Base-by-base conservation (phyloP, 2,329 filamentous ascomycete species). In the Colletotrichum gloeosporioides region DNA sequence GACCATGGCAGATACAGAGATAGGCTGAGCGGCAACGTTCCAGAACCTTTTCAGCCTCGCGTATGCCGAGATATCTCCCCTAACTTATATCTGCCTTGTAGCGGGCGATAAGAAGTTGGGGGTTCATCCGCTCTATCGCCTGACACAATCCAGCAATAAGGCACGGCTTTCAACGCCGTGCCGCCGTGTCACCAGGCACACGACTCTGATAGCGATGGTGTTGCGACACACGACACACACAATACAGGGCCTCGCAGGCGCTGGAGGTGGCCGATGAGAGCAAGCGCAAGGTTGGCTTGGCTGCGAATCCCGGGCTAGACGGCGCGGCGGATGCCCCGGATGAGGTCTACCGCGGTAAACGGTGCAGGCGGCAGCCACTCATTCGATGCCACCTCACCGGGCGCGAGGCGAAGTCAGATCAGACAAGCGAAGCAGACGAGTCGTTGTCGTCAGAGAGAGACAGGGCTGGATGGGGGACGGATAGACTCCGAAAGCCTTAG, bases 261-360 rank as follows among this genome's bases (percentile, higher is more conserved):
- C 29, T 71, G 69, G 64, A 73, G 29, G n/a, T 55, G 29, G 69
- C 57, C 73, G 69, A 34, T 49, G 53, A 22, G 36, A 69, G 55
- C 69, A 57, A 53, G 22, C 29, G 27, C 63, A 68, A 4, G 31
- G 64, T 36, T 29, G 44, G n/a, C 69, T 76, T 75, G 73, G 63
- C 63, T 44, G 12, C 39, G 22, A 36, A 76, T 57, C 63, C 63
- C 18, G 55, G 73, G 39, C 63, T 32, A 53, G 44, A 32, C 69
- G 63, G 63, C 22, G 34, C 69, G 69, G 57, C 69, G 73, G 73
- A 68, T 61, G 63, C 16, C 69, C 55, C 73, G 73, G 73, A 69
- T 62, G 49, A 72, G n/a, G 62, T 55, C 73, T 44, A 75, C 63
- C 29, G 69, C 18, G n/a, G 67, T 34, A 49, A 36, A 62, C 18